Evolutionary conservation across 2,329 filamentous ascomycete genomes (phyloP).

Genomic region (Passalora sequoiae): DNA sequence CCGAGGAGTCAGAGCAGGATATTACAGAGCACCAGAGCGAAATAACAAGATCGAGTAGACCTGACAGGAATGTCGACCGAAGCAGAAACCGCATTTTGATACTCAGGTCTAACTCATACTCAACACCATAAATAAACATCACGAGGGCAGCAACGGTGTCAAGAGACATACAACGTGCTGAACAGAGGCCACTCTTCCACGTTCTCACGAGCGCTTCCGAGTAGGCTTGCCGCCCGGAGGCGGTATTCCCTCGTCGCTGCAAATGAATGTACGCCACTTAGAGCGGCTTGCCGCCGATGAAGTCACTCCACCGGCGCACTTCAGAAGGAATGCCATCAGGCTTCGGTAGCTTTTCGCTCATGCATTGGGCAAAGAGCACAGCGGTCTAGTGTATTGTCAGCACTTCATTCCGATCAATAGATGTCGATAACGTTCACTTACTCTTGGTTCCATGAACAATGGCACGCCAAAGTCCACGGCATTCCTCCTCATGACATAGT

Average conservation of each 20-base stretch:
- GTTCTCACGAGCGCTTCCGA: neutral
- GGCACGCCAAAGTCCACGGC: slow-evolving; percentile 97
- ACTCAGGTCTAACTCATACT: no score
- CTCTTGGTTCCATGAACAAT: slow-evolving; percentile 97
- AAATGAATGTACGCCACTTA: slow-evolving; percentile 32
- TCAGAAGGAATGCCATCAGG: slow-evolving; percentile 83
- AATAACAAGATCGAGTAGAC: no score
- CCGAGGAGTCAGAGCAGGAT: no score
- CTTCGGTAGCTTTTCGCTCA: slow-evolving; percentile 92
- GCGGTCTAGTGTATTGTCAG: slow-evolving; percentile 62
- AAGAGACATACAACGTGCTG: slow-evolving; percentile 10
- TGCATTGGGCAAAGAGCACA: slow-evolving; percentile 90
- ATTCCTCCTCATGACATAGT: slow-evolving; percentile 94
- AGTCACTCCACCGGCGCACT: slow-evolving; percentile 92
- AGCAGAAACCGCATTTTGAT: no score
- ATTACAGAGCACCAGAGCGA: no score
- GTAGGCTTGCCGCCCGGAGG: slow-evolving; percentile 5
- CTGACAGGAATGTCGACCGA: no score
- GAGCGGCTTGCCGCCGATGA: slow-evolving; percentile 79
- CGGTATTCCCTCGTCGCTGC: slow-evolving; percentile 1
- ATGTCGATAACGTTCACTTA: slow-evolving; percentile 44
- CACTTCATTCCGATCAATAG: neutral
- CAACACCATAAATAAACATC: no score
- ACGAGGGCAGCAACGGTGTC: slow-evolving; percentile 13
- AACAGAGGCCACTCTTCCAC: slow-evolving; percentile 10